These are phyloP conservation scores for Cladophialophora exuberans DNA, from an alignment of 2,329 filamentous ascomycete genomes.

Conservation along the genomic window DNA sequence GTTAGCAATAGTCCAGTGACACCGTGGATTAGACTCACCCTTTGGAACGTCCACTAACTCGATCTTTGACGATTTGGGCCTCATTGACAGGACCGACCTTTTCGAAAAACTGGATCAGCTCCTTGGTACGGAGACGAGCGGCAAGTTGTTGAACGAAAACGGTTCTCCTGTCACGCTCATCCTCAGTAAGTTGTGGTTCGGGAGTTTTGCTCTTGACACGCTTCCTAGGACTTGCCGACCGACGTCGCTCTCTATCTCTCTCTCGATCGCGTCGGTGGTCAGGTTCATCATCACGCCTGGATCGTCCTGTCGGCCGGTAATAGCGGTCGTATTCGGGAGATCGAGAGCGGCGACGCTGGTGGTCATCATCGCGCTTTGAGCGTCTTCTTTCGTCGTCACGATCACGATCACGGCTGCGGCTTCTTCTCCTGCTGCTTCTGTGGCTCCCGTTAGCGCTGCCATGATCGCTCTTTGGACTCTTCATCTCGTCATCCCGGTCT, in stretches of 20 bases:
- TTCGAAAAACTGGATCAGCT: constrained; percentile 93
- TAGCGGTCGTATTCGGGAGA: constrained; percentile 67
- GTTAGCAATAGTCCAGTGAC: constrained; percentile 45
- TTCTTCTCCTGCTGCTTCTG: constrained; percentile 75
- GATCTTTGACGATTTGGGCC: constrained; percentile 97
- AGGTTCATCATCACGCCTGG: constrained; percentile 54
- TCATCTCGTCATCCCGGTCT: constrained; percentile 59
- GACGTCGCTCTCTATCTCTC: constrained; percentile 48
- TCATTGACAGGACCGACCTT: constrained; percentile 93
- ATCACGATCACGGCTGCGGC: constrained; percentile 77
- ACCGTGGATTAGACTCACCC: constrained; percentile 65
- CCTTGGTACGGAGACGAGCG: constrained; percentile 85
- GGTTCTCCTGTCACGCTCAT: constrained; percentile 94
- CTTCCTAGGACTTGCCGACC: constrained; percentile 48
- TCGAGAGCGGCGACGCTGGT: constrained; percentile 71
- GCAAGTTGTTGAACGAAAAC: constrained; percentile 99
- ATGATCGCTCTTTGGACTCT: constrained; percentile 73
- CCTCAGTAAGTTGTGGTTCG: constrained; percentile 81
- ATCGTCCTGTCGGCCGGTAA: constrained; percentile 54
- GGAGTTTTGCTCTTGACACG: constrained; percentile 49
- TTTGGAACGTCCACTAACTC: constrained; percentile 95
- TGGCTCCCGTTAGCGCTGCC: constrained; percentile 70
- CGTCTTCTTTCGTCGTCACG: constrained; percentile 75
- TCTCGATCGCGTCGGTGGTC: constrained; percentile 51
- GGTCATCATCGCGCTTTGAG: constrained; percentile 67